Evolutionary conservation across 257 asterid genomes (phyloP).

Genomic region (Scutellaria baicalensis): DNA sequence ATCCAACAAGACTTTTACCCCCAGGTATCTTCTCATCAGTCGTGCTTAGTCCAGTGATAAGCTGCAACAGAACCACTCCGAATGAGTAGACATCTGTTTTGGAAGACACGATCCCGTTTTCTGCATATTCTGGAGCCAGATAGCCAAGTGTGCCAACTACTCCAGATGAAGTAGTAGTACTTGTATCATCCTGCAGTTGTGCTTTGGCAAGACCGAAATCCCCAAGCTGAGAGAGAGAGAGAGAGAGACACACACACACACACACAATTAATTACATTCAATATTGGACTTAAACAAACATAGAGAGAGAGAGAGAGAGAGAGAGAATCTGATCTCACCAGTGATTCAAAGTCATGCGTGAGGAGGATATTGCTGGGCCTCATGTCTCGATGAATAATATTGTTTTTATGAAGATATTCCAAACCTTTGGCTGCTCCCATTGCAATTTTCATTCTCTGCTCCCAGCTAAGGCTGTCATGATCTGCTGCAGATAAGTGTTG

Average conservation of each 20-base stretch:
- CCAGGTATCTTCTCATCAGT: constrained; percentile 36
- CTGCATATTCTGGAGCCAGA: constrained; percentile 78
- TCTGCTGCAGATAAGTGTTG: constrained; percentile 51
- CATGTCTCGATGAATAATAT: constrained; percentile 65
- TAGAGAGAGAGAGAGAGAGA: no score
- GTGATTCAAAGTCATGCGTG: constrained; percentile 66
- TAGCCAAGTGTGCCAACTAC: constrained; percentile 76
- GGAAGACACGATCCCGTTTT: constrained; percentile 52
- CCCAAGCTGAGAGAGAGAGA: constrained; percentile 51
- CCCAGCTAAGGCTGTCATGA: constrained; percentile 45
- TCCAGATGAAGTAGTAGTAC: constrained; percentile 23
- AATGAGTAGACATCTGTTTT: constrained; percentile 75
- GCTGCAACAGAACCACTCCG: constrained; percentile 65
- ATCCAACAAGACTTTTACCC: constrained; percentile 63
- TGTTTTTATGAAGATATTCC: constrained; percentile 44
- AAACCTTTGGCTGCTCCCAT: constrained; percentile 68
- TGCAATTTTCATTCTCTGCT: constrained; percentile 58
- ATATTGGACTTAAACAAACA: no score
- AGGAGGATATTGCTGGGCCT: constrained; percentile 69
- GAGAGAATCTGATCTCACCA: no score
- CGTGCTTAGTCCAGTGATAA: constrained; percentile 52
- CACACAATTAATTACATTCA: no score
- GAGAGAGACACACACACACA: no score
- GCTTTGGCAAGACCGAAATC: constrained; percentile 77
- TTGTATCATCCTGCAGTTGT: constrained; percentile 39